Base-by-base conservation (phyloP, 164 flowering plant genomes). In the Vitis rupestris region DNA sequence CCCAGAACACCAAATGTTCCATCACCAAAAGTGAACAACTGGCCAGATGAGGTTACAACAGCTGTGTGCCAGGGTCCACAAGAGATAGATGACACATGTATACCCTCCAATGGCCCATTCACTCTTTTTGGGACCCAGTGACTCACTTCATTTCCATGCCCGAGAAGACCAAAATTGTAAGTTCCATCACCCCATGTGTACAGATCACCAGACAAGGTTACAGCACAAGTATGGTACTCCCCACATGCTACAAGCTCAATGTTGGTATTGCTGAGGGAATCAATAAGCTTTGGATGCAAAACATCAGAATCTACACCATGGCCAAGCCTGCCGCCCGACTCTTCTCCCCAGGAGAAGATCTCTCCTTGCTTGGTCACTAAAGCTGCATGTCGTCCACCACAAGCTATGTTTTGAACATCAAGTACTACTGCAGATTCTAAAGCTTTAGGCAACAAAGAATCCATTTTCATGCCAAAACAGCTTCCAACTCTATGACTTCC, bases 1-100 rank as follows among this genome's bases (percentile, higher is more conserved):
- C 99, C 99, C 69, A 95, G 78, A 79, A 88, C 98, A 73, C 99
- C 99, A 81, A 95, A 95, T 65, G 98, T 93, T 17, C 98, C 99
- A 82, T 95, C 98, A 73, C 99, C 99, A 84, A 91, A 93, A 66
- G 99, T 95, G 83, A 90, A 93, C 70, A 95, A 73, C 59, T 93
- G 98, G 47, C 99, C 99, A 51, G 99, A 80, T 71, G 99, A 95
- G 62, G 97, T 93, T 56, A 93, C 99, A 71, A 95, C 91, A 77
- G 92, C 98, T 37, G 99, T 95, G 71, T 95, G 99, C 98, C 98
- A 95, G 47, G 97, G 97, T 65, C 99, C 99, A 82, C 99, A 93
- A 19, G 99, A 87, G 66, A 95, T 83, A 51, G 81, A 90, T 12
- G 99, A 95, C 50, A 93, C 98, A 76, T 88, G 97, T 76, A 93